These are phyloP conservation scores for Juglanconis juglandina DNA, from an alignment of 2,329 filamentous ascomycete species.

Conservation along the genomic window DNA sequence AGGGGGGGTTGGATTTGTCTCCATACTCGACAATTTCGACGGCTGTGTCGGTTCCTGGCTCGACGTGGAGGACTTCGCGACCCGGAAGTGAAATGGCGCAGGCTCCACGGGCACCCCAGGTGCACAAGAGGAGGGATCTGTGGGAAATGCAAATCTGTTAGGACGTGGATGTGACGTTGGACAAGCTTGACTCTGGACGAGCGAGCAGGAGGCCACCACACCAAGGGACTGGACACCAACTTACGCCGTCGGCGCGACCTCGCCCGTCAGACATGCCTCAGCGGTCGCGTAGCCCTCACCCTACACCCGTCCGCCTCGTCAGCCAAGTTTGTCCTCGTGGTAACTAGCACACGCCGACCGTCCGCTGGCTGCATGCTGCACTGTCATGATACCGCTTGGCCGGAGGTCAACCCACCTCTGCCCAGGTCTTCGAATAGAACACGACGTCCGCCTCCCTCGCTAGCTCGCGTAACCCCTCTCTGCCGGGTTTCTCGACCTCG, in stretches of 20 bases:
- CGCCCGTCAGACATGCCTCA: constrained; percentile 48
- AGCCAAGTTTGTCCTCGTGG: neutral
- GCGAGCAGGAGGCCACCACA: neutral
- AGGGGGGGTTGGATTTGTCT: neutral
- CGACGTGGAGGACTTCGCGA: constrained; percentile 18
- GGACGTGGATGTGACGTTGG: constrained; percentile 2
- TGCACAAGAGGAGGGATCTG: constrained; percentile 39
- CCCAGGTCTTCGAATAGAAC: constrained; percentile 72
- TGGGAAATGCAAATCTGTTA: constrained; percentile 12
- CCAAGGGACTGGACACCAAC: constrained; percentile 18
- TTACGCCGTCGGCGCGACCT: constrained; percentile 44
- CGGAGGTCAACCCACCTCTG: constrained; percentile 50
- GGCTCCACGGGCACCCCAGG: constrained; percentile 45
- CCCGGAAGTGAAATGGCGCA: constrained; percentile 39
- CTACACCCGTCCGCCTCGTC: constrained; percentile 19
- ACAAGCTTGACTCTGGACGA: neutral
- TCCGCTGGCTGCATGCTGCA: neutral
- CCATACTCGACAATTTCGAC: constrained; percentile 58
- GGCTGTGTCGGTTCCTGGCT: constrained; percentile 28
- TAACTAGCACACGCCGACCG: neutral
- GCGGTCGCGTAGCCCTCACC: constrained; percentile 33
- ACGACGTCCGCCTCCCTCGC: constrained; percentile 64
- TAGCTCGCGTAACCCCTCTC: constrained; percentile 56
- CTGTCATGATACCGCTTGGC: constrained; percentile 12
- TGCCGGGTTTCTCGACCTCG: constrained; percentile 68